These are phyloP conservation scores for Mycena metata DNA, from an alignment of 768 basidiomycete species.

Conservation along the genomic window DNA sequence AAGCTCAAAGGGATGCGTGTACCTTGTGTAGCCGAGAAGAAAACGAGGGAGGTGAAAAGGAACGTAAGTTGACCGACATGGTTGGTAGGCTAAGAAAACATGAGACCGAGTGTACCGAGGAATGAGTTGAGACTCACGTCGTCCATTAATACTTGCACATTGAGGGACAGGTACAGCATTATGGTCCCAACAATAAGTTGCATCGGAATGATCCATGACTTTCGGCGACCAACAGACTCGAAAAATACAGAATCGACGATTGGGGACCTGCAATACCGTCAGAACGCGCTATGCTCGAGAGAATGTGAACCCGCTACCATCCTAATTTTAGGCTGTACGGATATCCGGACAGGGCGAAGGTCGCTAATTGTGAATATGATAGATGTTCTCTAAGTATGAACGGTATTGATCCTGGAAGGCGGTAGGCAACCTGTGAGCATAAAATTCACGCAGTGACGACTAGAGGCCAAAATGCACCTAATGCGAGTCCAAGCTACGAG, in stretches of 20 bases:
- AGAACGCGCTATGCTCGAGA: too few relatives aligned
- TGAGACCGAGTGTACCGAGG: conserved; percentile 26
- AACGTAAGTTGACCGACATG: conserved; percentile 83
- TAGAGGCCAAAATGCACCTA: conserved; percentile 63
- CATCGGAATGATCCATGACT: conserved; percentile 99
- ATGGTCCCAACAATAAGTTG: conserved; percentile 89
- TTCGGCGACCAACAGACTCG: conserved; percentile 88
- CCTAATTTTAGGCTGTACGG: conserved; percentile 97
- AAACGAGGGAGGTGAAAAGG: conserved; percentile 90
- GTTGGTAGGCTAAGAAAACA: conserved; percentile 75
- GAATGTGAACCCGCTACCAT: conserved; percentile 60
- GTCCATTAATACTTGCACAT: conserved; percentile 82
- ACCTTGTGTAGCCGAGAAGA: conserved; percentile 98
- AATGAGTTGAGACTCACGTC: conserved; percentile 63
- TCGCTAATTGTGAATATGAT: conserved; percentile 96
- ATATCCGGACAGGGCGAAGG: conserved; percentile 93
- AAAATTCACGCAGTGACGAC: neutral
- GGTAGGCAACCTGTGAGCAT: neutral
- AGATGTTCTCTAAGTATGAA: conserved; percentile 96
- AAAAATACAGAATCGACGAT: conserved; percentile 94
- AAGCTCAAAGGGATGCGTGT: conserved; percentile 38
- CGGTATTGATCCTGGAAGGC: conserved; percentile 85
- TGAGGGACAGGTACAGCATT: conserved; percentile 83
- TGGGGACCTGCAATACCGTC: conserved; percentile 64
- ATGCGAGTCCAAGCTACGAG: conserved; percentile 84